Evolutionary conservation across 768 basidiomycete genomes (phyloP).

Genomic region (Hygrophoropsis aurantiaca): DNA sequence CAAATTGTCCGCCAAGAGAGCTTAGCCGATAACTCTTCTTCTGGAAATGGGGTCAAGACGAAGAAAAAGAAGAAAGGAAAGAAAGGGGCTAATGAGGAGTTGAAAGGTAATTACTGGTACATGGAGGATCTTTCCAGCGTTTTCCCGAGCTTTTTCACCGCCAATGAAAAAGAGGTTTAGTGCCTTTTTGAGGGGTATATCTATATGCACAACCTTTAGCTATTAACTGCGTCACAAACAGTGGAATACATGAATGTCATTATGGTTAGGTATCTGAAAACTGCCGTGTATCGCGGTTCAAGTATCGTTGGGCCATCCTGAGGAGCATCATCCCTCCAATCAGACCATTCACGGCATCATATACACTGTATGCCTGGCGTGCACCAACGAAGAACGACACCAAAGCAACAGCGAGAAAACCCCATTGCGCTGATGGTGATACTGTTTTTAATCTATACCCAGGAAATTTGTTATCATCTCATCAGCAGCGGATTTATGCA

Average conservation of each 20-base stretch:
- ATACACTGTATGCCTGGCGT: constrained; percentile 63
- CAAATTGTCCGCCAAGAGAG: constrained; percentile 51
- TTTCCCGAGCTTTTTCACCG: constrained; percentile 53
- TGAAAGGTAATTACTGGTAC: constrained; percentile 51
- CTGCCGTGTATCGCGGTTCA: background rate
- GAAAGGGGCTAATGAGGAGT: constrained; percentile 18
- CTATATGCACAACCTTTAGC: no score
- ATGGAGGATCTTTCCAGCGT: constrained; percentile 53
- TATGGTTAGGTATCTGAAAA: background rate
- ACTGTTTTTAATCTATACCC: no score
- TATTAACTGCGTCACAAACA: no score
- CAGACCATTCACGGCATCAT: constrained; percentile 51
- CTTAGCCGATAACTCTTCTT: constrained; percentile 9
- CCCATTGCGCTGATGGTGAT: constrained; percentile 44
- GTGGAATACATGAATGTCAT: no score
- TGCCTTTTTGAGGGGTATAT: no score
- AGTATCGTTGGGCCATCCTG: no score
- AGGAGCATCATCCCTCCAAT: no score
- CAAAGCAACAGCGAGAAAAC: constrained; percentile 47
- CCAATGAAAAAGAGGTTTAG: constrained; percentile 8
- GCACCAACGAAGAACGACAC: constrained; percentile 68
- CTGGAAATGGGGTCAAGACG: constrained; percentile 4
- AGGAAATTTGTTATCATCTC: constrained; percentile 32
- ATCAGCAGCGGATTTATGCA: background rate
- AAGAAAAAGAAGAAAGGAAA: constrained; percentile 25